A percentile compares a stretch with the other conserved stretches of the same genome.
These are phyloP conservation scores for Fimicolochytrium jonesii DNA, from an alignment of 192 early-diverging fungal genomes.

Conservation along the genomic window DNA sequence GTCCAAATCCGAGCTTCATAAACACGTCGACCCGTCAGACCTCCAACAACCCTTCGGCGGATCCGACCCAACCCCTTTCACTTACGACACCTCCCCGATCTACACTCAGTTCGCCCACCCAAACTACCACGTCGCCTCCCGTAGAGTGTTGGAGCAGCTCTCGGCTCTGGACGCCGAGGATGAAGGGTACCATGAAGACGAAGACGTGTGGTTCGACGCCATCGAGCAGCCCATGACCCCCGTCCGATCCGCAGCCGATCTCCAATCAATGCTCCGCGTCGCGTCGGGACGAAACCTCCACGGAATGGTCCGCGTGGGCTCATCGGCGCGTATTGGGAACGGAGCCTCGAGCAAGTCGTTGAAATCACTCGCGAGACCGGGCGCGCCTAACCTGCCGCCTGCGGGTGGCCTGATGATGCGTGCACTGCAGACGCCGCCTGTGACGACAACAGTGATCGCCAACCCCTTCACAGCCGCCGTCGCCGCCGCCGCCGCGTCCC, in stretches of 20 bases:
- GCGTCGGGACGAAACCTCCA: conserved; percentile 19
- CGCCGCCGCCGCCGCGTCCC: background rate
- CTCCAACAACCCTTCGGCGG: conserved; percentile 18
- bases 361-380: background rate
- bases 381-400: background rate
- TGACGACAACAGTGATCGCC: background rate
- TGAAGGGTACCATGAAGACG: conserved; percentile 26
- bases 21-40: conserved; percentile 26
- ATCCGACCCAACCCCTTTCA: conserved; percentile 9
- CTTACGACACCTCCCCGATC: conserved; percentile 4
- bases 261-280: conserved; percentile 24
- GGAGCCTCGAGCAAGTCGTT: conserved; percentile 12
- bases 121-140: conserved; percentile 18
- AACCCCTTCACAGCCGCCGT: too few relatives aligned
- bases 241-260: conserved; percentile 25
- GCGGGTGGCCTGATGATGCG: conserved; percentile 3
- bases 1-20: conserved; percentile 25
- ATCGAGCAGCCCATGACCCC: conserved; percentile 34
- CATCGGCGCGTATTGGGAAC: too few relatives aligned
- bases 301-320: conserved; percentile 23
- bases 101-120: conserved; percentile 13
- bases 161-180: conserved; percentile 11
- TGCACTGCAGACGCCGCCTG: background rate
- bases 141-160: conserved; percentile 1
- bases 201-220: conserved; percentile 46